Base-by-base conservation (phyloP, 2,329 filamentous ascomycete genomes). In the Ophiocordyceps polyrhachis-furcata region DNA sequence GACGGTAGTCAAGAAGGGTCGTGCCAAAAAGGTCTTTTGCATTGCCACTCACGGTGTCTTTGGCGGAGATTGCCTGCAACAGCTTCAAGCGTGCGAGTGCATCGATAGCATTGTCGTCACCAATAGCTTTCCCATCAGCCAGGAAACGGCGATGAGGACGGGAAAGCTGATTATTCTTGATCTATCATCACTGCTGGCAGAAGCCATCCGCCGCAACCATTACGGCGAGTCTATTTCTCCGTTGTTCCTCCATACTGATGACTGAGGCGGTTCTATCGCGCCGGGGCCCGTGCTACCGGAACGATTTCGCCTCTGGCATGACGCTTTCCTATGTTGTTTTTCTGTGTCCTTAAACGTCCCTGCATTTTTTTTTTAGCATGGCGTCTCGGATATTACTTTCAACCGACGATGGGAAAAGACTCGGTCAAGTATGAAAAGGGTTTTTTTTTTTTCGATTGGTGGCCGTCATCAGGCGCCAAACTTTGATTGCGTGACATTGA, bases 11-110 rank as follows among this genome's bases (percentile, higher is more conserved):
- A 96, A 96, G 70, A 78, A 83, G 50, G 93, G 91, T 51, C 76
- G 78, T 41, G 91, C 91, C 1, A 93, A 84, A 54, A 91, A 83
- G 62, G 91, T 98, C 32, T 96, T 94, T 64, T 94, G 87, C 69
- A 93, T 98, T 67, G 91, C 89, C 8, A 96, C 91, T 0, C 91
- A 98, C 57, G 91, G 88, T 38, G 74, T 98, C 32, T 96, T 98
- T 61, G 88, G 88, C 20, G 83, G 80, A 41, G 84, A 95, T 58
- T 85, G 83, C 51, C 74, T 98, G 15, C 81, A 87, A 55, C 85
- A 95, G 61, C 77, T 98, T 66, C 81, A 93, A 60, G 78, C 78
- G 43, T 96, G 91, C 68, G 82, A 89, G 54, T 93, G 86, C 65
- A 96, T 98, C 58, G 81, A 95, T 59, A 74, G 81, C 54, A 89